Evolutionary conservation across 1,284 basidiomycete species (phyloP).

Genomic region (Phylloboletellus chloephorus): DNA sequence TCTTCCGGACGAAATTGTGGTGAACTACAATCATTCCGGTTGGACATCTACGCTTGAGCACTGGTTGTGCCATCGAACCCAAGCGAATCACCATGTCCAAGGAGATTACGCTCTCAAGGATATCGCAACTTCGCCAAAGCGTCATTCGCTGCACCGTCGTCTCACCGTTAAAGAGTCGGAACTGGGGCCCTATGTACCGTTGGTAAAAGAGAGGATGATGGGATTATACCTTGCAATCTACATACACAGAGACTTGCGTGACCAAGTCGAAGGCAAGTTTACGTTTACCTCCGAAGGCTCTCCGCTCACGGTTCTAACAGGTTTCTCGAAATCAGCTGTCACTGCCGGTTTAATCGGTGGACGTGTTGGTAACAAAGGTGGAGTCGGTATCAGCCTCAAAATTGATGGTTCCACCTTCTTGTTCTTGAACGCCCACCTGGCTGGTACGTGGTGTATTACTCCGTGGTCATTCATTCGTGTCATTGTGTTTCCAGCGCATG

Average conservation of each 20-base stretch:
- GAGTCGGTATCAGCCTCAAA: slow-evolving; percentile 77
- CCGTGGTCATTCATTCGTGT: not conserved
- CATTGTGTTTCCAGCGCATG: slow-evolving; percentile 54
- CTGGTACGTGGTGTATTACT: slow-evolving; percentile 42
- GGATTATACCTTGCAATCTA: slow-evolving; percentile 78
- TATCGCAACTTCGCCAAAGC: slow-evolving; percentile 20
- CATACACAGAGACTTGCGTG: slow-evolving; percentile 59
- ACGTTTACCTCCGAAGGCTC: not conserved
- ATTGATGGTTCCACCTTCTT: slow-evolving; percentile 69
- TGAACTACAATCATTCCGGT: slow-evolving; percentile 37
- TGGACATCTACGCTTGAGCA: slow-evolving; percentile 73
- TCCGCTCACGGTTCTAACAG: slow-evolving; percentile 32
- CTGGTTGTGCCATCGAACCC: slow-evolving; percentile 56
- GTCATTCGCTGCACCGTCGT: slow-evolving; percentile 31
- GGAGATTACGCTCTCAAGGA: slow-evolving; percentile 21
- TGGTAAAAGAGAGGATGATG: slow-evolving; percentile 85
- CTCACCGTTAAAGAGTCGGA: slow-evolving; percentile 38
- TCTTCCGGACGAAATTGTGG: slow-evolving; percentile 32
- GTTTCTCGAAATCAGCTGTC: slow-evolving; percentile 66
- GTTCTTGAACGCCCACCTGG: slow-evolving; percentile 86
- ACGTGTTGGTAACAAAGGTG: slow-evolving; percentile 81
- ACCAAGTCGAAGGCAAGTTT: slow-evolving; percentile 52
- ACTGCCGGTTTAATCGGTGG: slow-evolving; percentile 85
- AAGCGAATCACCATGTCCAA: slow-evolving; percentile 20
- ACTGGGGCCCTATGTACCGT: slow-evolving; percentile 70